Conservation (phyloP, 2,329 filamentous ascomycete species). For the Arthroderma sp. region DNA sequence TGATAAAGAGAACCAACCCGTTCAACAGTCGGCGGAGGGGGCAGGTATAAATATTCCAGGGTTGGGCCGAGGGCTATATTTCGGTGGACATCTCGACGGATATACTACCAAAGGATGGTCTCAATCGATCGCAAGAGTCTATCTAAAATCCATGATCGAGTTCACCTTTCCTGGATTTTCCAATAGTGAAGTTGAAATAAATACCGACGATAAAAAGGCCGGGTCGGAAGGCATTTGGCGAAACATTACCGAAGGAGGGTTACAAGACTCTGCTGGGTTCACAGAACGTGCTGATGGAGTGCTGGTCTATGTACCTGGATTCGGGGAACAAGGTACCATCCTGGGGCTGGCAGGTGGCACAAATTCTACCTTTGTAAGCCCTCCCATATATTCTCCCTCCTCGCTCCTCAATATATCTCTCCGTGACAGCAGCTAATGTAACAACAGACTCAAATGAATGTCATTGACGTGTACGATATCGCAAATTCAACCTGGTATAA, state of each 20-base stretch:
- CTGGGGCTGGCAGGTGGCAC: constrained; percentile 66
- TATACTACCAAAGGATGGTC: constrained; percentile 55
- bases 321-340: constrained; percentile 61
- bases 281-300: constrained; percentile 61
- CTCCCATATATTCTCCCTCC: background rate
- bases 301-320: constrained; percentile 62
- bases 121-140: constrained; percentile 48
- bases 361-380: constrained; percentile 48
- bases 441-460: constrained; percentile 49
- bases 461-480: constrained; percentile 70
- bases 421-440: background rate
- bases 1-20: constrained; percentile 38
- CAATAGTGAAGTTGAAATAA: constrained; percentile 48
- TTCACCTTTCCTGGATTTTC: constrained; percentile 59
- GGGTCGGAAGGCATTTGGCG: constrained; percentile 51
- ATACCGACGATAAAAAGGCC: constrained; percentile 43
- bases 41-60: constrained; percentile 57
- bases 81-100: constrained; percentile 60
- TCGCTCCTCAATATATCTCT: background rate
- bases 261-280: constrained; percentile 54
- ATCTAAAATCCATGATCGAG: constrained; percentile 61
- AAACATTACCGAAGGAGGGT: constrained; percentile 60
- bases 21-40: constrained; percentile 61
- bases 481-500: constrained; percentile 58
- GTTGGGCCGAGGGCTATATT: constrained; percentile 62